Percentiles rank a stretch among this genome's conserved stretches.
These are phyloP conservation scores for Thelonectria discophora DNA, from an alignment of 2,329 filamentous ascomycete species.

Conservation along the genomic window DNA sequence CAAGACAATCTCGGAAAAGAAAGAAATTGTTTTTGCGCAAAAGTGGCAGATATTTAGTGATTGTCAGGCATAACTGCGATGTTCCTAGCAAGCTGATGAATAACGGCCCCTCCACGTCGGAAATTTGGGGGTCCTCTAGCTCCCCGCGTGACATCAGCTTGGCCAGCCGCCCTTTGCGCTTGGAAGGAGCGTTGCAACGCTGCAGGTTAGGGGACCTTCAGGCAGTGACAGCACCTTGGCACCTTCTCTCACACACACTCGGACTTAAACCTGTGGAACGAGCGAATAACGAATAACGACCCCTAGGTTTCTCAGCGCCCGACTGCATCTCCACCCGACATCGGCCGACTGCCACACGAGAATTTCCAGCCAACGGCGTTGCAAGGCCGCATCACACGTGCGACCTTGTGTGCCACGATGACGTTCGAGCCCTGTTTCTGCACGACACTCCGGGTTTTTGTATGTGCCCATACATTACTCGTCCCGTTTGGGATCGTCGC, in stretches of 20 bases:
- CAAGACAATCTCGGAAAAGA: neutral
- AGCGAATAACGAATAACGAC: slow-evolving; percentile 32
- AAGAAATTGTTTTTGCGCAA: neutral
- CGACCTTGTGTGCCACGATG: neutral
- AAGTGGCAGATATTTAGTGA: neutral
- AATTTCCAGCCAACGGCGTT: slow-evolving; percentile 11
- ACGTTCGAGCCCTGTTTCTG: neutral
- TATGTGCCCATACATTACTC: neutral
- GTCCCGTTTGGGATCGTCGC: neutral
- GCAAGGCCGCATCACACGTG: slow-evolving; percentile 3
- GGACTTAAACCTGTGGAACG: neutral
- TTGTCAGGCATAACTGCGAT: neutral
- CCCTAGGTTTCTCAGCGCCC: slow-evolving; percentile 35
- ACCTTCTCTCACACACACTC: neutral
- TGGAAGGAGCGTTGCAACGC: neutral
- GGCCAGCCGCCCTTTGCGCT: neutral
- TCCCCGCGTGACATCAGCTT: slow-evolving; percentile 3
- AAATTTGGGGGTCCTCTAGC: neutral
- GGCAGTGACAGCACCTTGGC: neutral
- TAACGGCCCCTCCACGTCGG: neutral
- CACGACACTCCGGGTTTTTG: neutral
- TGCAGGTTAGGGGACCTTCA: neutral
- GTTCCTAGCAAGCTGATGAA: neutral
- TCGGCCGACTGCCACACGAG: slow-evolving; percentile 21
- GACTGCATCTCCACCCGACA: slow-evolving; percentile 31